Percentiles rank a stretch among this genome's conserved stretches.
phyloP scores from a whole-genome alignment of 768 basidiomycete genomes.

The Boletus subcaerulescens region DNA sequence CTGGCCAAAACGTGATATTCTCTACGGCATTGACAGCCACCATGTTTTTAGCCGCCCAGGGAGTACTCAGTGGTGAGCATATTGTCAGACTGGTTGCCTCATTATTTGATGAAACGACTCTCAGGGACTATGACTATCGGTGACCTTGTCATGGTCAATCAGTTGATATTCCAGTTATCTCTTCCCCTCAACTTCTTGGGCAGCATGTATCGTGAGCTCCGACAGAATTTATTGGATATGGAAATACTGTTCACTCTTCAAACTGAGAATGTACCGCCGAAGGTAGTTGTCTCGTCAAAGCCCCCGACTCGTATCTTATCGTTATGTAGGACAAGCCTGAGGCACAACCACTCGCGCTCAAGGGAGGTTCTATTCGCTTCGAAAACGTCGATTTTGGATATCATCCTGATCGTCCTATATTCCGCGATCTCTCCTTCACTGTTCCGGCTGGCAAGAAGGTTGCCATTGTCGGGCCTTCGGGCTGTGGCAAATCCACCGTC shows the following conservation, averaged over 20 bases:
- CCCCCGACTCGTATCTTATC: not conserved
- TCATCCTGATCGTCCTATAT: slow-evolving; percentile 89
- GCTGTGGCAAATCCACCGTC: slow-evolving; percentile 96
- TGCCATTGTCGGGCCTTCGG: slow-evolving; percentile 95
- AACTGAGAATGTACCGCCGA: slow-evolving; percentile 69
- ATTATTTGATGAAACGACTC: not conserved
- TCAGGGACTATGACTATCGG: slow-evolving; percentile 96
- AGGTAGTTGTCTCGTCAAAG: slow-evolving; percentile 36
- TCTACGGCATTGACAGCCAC: slow-evolving; percentile 89
- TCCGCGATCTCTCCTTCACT: slow-evolving; percentile 81
- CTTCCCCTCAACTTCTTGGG: slow-evolving; percentile 96
- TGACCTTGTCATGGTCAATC: slow-evolving; percentile 99
- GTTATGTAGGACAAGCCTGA: slow-evolving; percentile 57
- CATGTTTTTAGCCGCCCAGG: slow-evolving; percentile 96
- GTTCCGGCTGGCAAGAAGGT: slow-evolving; percentile 96
- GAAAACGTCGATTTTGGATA: slow-evolving; percentile 92
- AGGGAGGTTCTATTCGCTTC: slow-evolving; percentile 87
- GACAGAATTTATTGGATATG: slow-evolving; percentile 97
- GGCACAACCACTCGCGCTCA: slow-evolving; percentile 65
- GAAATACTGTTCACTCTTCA: slow-evolving; percentile 90
- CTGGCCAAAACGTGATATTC: slow-evolving; percentile 96
- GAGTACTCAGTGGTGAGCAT: slow-evolving; percentile 75
- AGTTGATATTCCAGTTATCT: slow-evolving; percentile 95
- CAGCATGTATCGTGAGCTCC: slow-evolving; percentile 94
- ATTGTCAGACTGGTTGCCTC: not conserved